A percentile compares a stretch with the other conserved stretches of the same genome.
These are phyloP conservation scores for Blattamonas nauphoetae DNA, from an alignment of 78 protist genomes.

Conservation along the genomic window DNA sequence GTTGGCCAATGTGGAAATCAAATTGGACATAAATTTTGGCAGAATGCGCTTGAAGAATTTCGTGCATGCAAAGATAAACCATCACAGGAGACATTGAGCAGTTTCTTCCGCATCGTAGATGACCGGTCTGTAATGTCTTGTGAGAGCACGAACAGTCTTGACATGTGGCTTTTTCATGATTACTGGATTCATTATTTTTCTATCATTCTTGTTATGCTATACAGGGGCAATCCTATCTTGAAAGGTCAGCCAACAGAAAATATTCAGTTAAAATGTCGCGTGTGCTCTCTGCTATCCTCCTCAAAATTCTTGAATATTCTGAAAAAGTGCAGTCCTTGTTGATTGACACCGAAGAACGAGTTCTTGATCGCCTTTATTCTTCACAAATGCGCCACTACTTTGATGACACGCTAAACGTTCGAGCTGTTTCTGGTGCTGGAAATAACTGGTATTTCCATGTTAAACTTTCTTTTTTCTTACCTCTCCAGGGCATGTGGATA, in stretches of 20 bases:
- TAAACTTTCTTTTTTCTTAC: not conserved
- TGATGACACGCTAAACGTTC: constrained; percentile 39
- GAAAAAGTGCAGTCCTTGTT: constrained; percentile 46
- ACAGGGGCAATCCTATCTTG: not conserved
- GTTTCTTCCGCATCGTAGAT: constrained; percentile 51
- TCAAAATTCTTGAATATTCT: not conserved
- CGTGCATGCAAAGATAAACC: not conserved
- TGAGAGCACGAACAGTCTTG: not conserved
- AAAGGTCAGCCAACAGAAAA: not conserved
- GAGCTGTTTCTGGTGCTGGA: constrained; percentile 53
- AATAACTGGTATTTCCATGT: constrained; percentile 58
- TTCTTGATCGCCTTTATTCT: constrained; percentile 24
- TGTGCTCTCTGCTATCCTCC: not conserved
- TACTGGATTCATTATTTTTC: not conserved
- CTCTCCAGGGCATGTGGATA: constrained; percentile 34
- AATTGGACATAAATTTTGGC: constrained; percentile 51
- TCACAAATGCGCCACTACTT: constrained; percentile 49
- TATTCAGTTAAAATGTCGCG: not conserved
- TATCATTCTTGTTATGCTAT: not conserved
- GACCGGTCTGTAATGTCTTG: not conserved
- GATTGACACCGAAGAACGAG: constrained; percentile 77
- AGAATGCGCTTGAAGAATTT: constrained; percentile 58
- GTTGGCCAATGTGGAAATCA: constrained; percentile 47
- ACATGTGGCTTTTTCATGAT: not conserved
- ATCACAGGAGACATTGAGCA: constrained; percentile 40